Base-by-base conservation (phyloP, 306 rosid species). In the Dalbergia cochinchinensis region DNA sequence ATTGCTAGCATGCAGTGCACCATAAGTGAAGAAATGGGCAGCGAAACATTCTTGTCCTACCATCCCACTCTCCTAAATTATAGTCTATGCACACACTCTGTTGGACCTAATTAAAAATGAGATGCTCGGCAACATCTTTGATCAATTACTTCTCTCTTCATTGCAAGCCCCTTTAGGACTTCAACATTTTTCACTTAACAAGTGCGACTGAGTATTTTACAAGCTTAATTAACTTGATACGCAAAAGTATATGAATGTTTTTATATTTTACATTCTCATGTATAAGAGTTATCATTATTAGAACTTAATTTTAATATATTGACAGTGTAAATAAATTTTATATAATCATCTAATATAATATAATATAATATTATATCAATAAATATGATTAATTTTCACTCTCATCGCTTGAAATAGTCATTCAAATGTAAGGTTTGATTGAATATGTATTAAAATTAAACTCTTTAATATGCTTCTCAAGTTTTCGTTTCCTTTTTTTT, bases 1-100 rank as follows among this genome's bases (percentile, higher is more conserved):
- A 70, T 69, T 80, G 78, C 50, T 8, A 57, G 84, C 87, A 80
- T 70, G 87, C 86, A 70, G 47, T 42, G 64, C 63, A 60, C 51
- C 76, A 55, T 61, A 70, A 76, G 69, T 62, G 22, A 82, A 62
- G 66, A 66, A 61, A 33, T 79, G 42, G 59, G 42, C 53, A 74
- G 5, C 78, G 7, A 33, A 74, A 10, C 60, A 74, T 66, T 82
- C 55, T 66, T 67, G 69, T 71, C 79, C 55, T 18, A 64, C 71
- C 47, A 48, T 44, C 62, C 41, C 73, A 67, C 80, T 4, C 53
- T 73, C 72, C 31, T 55, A 66, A 83, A 78, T 78, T 15, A 59
- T 78, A 60, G 74, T 69, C 67, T 51, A 35, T 66, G 13, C 33
- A 76, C 51, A 51, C 55, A 26, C 34, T 82, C 13, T 82, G 61